Base-by-base conservation (phyloP, 495 filamentous ascomycete species). In the Penicillium canescens region DNA sequence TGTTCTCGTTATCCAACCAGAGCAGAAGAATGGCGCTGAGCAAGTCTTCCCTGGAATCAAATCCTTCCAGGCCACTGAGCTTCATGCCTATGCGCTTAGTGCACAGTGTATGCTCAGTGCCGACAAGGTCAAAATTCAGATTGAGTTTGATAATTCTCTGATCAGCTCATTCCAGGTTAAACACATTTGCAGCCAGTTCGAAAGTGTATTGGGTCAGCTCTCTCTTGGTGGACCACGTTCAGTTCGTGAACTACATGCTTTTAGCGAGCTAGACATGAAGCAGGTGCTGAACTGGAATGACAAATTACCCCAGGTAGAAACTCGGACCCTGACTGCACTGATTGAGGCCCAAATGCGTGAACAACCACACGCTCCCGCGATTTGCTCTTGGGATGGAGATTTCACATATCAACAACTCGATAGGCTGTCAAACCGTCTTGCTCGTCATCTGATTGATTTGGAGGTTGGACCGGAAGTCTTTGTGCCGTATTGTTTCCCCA, bases 351-450 rank as follows among this genome's bases (percentile, higher is more conserved):
- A 37, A 37, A 37, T 37, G 35, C 35, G 14, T 26, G 20, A 23
- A 44, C 42, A 31, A 31, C 21, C 40, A 4, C 40, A 42, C 12
- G 42, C 42, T 8, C 9, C 23, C 6, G 66, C 70, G 13, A 39
- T 77, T 0, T 59, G 50, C 28, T 59, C 68, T 4, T 82, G 78
- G 78, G 80, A 83, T 55, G 77, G 75, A 10, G 42, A 55, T 20
- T 70, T 81, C 42, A 80, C 78, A 6, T 82, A 82, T 54, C 35
- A 46, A n/a, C 63, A 82, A 33, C 62, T 82, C 8, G 69, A 80
- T 14, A 37, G 42, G 0, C 49, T 73, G 33, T 61, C 71, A 8
- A 36, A 24, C 14, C 67, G 14, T 10, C 50, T 65, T 10, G 51
- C 62, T 2, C 13, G 11, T 11, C 13, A 57, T 43, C 42, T 71